Evolutionary conservation across 192 early-diverging fungal genomes (phyloP).

Genomic region (Coemansia sp.): DNA sequence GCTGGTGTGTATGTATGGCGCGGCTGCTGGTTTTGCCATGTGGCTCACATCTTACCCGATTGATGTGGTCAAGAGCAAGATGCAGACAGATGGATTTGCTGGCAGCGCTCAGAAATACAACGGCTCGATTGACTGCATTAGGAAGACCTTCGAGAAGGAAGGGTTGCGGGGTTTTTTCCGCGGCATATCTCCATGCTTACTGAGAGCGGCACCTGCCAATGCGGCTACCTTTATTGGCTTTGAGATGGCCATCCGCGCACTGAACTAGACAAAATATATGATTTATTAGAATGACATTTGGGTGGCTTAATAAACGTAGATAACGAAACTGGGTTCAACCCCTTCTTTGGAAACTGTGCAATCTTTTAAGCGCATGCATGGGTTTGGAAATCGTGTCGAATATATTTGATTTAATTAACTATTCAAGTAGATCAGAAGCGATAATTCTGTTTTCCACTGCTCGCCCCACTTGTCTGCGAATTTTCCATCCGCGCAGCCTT

Average conservation of each 20-base stretch:
- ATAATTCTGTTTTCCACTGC: not conserved
- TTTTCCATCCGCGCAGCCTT: not conserved
- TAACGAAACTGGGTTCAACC: no score
- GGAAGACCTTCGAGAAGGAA: constrained; percentile 73
- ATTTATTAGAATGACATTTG: not conserved
- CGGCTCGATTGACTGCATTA: constrained; percentile 75
- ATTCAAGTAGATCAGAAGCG: not conserved
- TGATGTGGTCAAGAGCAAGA: constrained; percentile 91
- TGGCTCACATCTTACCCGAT: constrained; percentile 89
- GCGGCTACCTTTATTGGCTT: constrained; percentile 92
- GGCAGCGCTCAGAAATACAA: constrained; percentile 64
- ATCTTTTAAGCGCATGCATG: no score
- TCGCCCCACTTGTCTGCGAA: not conserved
- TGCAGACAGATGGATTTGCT: constrained; percentile 90
- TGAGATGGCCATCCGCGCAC: constrained; percentile 66
- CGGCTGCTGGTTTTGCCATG: constrained; percentile 77
- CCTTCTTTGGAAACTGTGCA: no score
- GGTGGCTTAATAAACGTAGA: not conserved
- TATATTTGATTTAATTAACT: not conserved
- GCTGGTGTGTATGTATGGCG: constrained; percentile 81
- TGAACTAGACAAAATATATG: constrained; percentile 13
- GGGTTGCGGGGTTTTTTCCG: constrained; percentile 85
- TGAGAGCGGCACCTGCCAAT: constrained; percentile 92
- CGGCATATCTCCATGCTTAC: constrained; percentile 79
- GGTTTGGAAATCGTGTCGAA: no score